These are phyloP conservation scores for Schrenkiella parvula DNA, from an alignment of 345 rosid species.

Conservation along the genomic window DNA sequence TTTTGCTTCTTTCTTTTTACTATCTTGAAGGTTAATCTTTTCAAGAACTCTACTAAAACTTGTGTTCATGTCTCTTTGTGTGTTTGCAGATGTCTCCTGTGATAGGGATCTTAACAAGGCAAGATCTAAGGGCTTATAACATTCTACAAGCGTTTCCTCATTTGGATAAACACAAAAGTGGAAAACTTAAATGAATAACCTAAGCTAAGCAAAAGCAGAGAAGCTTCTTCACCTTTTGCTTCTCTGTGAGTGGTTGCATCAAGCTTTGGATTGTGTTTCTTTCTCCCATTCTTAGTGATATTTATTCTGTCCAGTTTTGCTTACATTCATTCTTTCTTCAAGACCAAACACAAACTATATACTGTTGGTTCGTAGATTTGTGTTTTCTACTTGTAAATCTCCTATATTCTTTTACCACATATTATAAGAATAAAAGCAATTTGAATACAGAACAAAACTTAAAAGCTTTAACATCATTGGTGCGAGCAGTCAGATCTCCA, in stretches of 20 bases:
- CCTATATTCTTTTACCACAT: background rate
- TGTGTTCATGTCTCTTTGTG: background rate
- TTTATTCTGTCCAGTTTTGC: slow-evolving; percentile 28
- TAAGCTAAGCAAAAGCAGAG: background rate
- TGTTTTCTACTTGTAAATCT: slow-evolving; percentile 27
- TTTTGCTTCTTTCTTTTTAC: background rate
- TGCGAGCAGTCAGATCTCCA: no score
- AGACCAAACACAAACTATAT: background rate
- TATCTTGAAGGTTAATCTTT: background rate
- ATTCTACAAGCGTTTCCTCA: slow-evolving; percentile 70
- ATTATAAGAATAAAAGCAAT: background rate
- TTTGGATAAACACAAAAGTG: slow-evolving; percentile 46
- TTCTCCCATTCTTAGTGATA: slow-evolving; percentile 5
- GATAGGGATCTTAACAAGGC: slow-evolving; percentile 79
- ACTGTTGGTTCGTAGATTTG: slow-evolving; percentile 1
- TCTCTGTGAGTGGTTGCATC: slow-evolving; percentile 4
- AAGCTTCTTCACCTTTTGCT: background rate
- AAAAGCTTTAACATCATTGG: background rate
- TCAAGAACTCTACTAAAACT: slow-evolving; percentile 1
- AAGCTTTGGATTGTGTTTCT: slow-evolving; percentile 3
- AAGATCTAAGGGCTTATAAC: slow-evolving; percentile 70
- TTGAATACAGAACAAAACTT: slow-evolving; percentile 2
- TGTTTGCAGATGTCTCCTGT: slow-evolving; percentile 59
- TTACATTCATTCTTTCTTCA: slow-evolving; percentile 24
- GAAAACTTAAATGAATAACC: slow-evolving; percentile 9